Evolutionary conservation across 2,329 filamentous ascomycete genomes (phyloP).

Genomic region (Fusarium heterosporum): DNA sequence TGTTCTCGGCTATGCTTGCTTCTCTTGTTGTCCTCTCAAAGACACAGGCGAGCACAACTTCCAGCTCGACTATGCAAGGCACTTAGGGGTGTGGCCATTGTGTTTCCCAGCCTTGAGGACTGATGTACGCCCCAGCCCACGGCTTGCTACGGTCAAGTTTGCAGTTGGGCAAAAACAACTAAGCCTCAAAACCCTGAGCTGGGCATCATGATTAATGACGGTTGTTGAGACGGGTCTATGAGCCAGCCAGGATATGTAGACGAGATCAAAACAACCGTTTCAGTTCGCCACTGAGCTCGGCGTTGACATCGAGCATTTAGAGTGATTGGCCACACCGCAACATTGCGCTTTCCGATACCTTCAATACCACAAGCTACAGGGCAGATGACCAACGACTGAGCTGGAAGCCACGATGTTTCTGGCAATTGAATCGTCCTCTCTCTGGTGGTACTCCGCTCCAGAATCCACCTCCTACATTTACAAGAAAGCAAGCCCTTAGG

Average conservation of each 20-base stretch:
- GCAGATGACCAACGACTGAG: conserved; percentile 29
- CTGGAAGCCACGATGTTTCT: conserved; percentile 20
- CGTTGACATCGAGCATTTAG: conserved; percentile 20
- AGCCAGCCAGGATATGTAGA: conserved; percentile 19
- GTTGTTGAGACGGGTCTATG: conserved; percentile 22
- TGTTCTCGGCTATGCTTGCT: conserved; percentile 46
- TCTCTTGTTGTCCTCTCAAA: conserved; percentile 28
- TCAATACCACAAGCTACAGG: conserved; percentile 37
- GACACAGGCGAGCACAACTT: conserved; percentile 27
- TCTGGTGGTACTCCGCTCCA: conserved; percentile 38
- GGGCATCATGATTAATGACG: conserved; percentile 22
- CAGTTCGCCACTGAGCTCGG: conserved; percentile 36
- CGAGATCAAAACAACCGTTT: conserved; percentile 35
- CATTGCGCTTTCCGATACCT: conserved; percentile 23
- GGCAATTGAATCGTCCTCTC: conserved; percentile 37
- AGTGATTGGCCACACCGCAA: conserved; percentile 28
- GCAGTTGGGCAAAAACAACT: conserved; percentile 10
- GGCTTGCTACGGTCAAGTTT: conserved; percentile 21
- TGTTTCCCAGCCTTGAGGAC: conserved; percentile 32
- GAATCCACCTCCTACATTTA: conserved; percentile 20
- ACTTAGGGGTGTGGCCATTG: conserved; percentile 42
- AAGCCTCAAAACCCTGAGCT: conserved; percentile 13
- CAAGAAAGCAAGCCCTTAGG: conserved; percentile 16
- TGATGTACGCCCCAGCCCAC: conserved; percentile 27
- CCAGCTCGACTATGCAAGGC: conserved; percentile 33